These are phyloP conservation scores for Penicillium herquei DNA, from an alignment of 495 filamentous ascomycete species.

Conservation along the genomic window DNA sequence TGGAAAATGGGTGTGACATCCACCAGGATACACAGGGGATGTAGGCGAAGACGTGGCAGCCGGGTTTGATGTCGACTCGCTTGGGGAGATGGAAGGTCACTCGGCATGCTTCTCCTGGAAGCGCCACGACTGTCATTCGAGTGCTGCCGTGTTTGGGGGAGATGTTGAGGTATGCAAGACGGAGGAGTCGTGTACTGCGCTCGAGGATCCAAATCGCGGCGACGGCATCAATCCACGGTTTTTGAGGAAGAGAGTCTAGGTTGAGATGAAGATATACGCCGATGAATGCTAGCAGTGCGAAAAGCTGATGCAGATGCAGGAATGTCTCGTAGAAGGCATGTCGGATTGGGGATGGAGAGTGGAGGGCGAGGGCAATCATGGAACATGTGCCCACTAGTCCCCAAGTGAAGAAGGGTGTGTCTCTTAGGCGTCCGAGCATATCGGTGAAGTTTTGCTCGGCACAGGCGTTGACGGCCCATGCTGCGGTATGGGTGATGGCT, in stretches of 20 bases:
- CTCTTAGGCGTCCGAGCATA: conserved; percentile 57
- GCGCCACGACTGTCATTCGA: conserved; percentile 46
- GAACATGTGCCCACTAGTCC: conserved; percentile 51
- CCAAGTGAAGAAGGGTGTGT: conserved; percentile 59
- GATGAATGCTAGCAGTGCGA: conserved; percentile 60
- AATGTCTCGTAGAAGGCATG: conserved; percentile 93
- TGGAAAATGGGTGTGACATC: conserved; percentile 62
- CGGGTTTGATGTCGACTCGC: conserved; percentile 69
- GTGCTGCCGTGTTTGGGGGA: conserved; percentile 37
- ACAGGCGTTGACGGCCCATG: conserved; percentile 59
- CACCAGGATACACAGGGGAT: conserved; percentile 71
- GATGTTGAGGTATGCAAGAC: conserved; percentile 61
- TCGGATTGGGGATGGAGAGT: conserved; percentile 72
- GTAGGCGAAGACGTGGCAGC: conserved; percentile 80
- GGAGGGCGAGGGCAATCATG: conserved; percentile 63
- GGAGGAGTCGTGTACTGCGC: conserved; percentile 52
- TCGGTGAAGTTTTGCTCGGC: conserved; percentile 45
- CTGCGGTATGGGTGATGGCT: conserved; percentile 68
- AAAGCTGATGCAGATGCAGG: conserved; percentile 72
- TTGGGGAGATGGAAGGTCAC: conserved; percentile 75
- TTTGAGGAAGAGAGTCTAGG: conserved; percentile 58
- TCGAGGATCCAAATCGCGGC: conserved; percentile 67
- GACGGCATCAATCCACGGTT: conserved; percentile 58
- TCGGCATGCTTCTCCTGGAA: conserved; percentile 55
- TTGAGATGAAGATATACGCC: conserved; percentile 70